Conservation (phyloP, 1,284 basidiomycete genomes). For the Xerocomus minutiporus region DNA sequence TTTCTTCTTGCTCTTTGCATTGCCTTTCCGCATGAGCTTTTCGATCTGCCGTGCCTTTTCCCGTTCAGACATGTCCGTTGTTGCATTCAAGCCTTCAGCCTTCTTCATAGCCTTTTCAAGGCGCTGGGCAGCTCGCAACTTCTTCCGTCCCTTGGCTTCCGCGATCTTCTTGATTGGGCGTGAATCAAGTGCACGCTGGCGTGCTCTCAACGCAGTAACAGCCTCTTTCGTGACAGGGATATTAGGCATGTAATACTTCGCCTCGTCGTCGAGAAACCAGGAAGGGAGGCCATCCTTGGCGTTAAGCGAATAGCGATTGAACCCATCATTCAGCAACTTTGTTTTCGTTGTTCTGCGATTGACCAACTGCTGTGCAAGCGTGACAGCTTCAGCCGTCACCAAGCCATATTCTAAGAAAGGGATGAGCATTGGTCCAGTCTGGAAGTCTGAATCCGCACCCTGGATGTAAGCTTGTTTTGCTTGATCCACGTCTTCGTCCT, state of each 20-base stretch:
- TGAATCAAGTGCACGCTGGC: constrained; percentile 91
- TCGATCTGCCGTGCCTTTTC: constrained; percentile 95
- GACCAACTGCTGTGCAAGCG: constrained; percentile 88
- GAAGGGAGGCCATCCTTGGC: constrained; percentile 88
- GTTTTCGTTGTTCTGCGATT: constrained; percentile 90
- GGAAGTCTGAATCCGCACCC: constrained; percentile 45
- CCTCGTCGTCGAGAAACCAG: constrained; percentile 98
- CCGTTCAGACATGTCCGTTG: constrained; percentile 85
- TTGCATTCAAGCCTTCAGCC: constrained; percentile 91
- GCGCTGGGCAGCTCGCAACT: constrained; percentile 81
- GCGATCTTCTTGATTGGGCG: constrained; percentile 99
- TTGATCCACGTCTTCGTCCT: constrained; percentile 76
- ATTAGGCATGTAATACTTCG: constrained; percentile 90
- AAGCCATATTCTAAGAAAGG: constrained; percentile 71
- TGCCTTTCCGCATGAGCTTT: constrained; percentile 84
- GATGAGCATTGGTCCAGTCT: not conserved
- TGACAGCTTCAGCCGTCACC: constrained; percentile 87
- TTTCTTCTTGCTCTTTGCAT: constrained; percentile 69
- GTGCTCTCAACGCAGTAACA: constrained; percentile 78
- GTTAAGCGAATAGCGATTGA: constrained; percentile 89
- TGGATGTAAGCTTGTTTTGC: constrained; percentile 66
- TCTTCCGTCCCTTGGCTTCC: constrained; percentile 97
- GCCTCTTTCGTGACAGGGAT: constrained; percentile 98
- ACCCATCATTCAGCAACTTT: constrained; percentile 91
- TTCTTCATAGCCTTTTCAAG: constrained; percentile 95